Evolutionary conservation across 1,284 basidiomycete species (phyloP), one percentile per base, ranked within the genome.

Genomic region (Ganoderma leucocontextum): DNA sequence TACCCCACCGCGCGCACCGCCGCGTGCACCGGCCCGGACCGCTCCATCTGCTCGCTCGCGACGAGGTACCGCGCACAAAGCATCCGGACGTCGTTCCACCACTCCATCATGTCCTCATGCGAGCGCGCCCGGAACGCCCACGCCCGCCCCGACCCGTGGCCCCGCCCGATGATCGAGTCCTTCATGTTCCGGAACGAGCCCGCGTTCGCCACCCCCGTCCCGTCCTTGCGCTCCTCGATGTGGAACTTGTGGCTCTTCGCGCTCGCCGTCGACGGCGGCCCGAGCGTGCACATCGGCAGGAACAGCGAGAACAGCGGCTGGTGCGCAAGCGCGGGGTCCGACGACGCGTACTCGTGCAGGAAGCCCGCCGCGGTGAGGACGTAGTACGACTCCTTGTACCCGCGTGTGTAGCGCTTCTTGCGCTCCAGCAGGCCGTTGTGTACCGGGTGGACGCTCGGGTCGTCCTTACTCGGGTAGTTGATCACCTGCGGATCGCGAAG

Each of bases 51-150:
- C 84, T 99, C 97, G 72, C 92, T 95, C 62, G 96, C 95, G 65
- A 98, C 96, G 66, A 99, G 88, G 82, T 99, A 99, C 73, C 97
- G 86, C 68, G 97, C 96, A 78, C 95, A 97, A 67, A 99, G 86
- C 95, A 99, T 98, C 75, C 96, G 87, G 65, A 98, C 87, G 80
- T 99, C 98, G 81, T 99, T 99, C 97, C 98, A 99, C 94, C 98
- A 98, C 83, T 99, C 97, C 95, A 99, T 97, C 95, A 99, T 96
- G 78, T 98, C 97, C 74, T 99, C 97, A 77, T 95, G 91, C 73
- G 90, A 93, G 72, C 97, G 86, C 57, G 94, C 89, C 63, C 96
- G 89, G 88, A 99, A 99, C 59, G 91, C 95, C 91, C 95, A 99
- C 33, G 95, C 95, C 75, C 90, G 88, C 69, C 87, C 82, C 67